Percentiles rank a stretch among this genome's conserved stretches.
phyloP scores from a whole-genome alignment of 192 early-diverging fungal genomes.

The Allomyces javanicus region DNA sequence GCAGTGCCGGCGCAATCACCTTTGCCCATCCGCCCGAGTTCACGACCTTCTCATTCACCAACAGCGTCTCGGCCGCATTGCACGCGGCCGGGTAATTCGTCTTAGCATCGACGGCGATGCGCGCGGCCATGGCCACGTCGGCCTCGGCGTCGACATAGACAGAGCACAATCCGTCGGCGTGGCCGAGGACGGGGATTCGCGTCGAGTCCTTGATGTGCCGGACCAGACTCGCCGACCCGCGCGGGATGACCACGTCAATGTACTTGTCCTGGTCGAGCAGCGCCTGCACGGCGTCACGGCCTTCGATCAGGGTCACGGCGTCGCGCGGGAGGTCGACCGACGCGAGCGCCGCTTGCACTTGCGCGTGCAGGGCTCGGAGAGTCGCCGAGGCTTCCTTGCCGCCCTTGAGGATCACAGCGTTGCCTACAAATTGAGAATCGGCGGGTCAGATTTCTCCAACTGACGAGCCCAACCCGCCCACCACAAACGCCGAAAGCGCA shows the following conservation, averaged over 20 bases:
- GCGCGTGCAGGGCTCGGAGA: slow-evolving; percentile 50
- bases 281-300: slow-evolving; percentile 67
- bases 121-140: slow-evolving; percentile 53
- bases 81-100: slow-evolving; percentile 87
- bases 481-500: neutral
- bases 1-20: slow-evolving; percentile 32
- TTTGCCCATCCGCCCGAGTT: slow-evolving; percentile 18
- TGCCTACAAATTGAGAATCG: slow-evolving; percentile 18
- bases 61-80: slow-evolving; percentile 80
- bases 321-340: slow-evolving; percentile 34
- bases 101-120: slow-evolving; percentile 82
- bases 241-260: slow-evolving; percentile 89
- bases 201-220: slow-evolving; percentile 80
- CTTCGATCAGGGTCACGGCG: slow-evolving; percentile 72
- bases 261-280: slow-evolving; percentile 74
- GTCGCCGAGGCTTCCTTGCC: slow-evolving; percentile 77
- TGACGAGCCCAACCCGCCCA: neutral
- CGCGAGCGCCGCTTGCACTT: slow-evolving; percentile 59
- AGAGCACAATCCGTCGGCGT: slow-evolving; percentile 94
- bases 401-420: slow-evolving; percentile 95
- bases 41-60: slow-evolving; percentile 48
- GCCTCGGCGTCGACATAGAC: slow-evolving; percentile 69
- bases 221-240: slow-evolving; percentile 81
- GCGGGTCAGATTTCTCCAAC: neutral
- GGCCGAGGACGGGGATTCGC: slow-evolving; percentile 96